A percentile compares a stretch with the other conserved stretches of the same genome.
Evolutionary conservation across 345 rosid genomes (phyloP).

Genomic region (Passiflora organensis): DNA sequence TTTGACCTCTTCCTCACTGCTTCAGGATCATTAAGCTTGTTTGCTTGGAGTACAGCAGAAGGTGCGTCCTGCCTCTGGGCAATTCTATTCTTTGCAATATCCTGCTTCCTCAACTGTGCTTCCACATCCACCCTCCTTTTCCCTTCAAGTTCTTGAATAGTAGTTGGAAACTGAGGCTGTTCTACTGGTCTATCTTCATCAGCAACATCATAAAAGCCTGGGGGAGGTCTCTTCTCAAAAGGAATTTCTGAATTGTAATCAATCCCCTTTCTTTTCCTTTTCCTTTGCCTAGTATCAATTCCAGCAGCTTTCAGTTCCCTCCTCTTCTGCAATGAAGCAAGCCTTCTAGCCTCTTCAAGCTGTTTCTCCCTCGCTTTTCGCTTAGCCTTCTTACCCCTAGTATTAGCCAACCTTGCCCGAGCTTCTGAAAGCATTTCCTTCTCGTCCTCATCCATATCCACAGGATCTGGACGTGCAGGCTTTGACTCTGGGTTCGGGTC

Average conservation of each 20-base stretch:
- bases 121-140: conserved; percentile 85
- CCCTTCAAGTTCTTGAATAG: conserved; percentile 94
- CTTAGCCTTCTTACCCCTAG: conserved; percentile 96
- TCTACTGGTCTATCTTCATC: conserved; percentile 88
- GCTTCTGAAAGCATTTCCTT: conserved; percentile 99
- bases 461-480: conserved; percentile 99
- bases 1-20: conserved; percentile 91
- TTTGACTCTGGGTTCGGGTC: conserved; percentile 97
- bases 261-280: conserved; percentile 89
- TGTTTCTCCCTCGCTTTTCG: conserved; percentile 98
- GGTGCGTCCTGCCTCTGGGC: conserved; percentile 95
- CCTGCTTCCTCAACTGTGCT: conserved; percentile 82
- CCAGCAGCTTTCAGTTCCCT: conserved; percentile 99
- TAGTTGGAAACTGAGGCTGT: conserved; percentile 75
- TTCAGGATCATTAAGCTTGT: conserved; percentile 96
- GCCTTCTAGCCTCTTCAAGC: conserved; percentile 98
- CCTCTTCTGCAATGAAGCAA: conserved; percentile 96
- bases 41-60: conserved; percentile 88
- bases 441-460: conserved; percentile 99
- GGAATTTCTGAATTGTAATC: conserved; percentile 98
- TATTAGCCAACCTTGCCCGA: conserved; percentile 90
- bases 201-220: conserved; percentile 81
- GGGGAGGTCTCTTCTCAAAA: conserved; percentile 93
- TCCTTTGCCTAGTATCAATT: conserved; percentile 69
- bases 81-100: conserved; percentile 78